Conservation (phyloP, 225 moss, liverwort and hornwort species). For the Neckera pumila region DNA sequence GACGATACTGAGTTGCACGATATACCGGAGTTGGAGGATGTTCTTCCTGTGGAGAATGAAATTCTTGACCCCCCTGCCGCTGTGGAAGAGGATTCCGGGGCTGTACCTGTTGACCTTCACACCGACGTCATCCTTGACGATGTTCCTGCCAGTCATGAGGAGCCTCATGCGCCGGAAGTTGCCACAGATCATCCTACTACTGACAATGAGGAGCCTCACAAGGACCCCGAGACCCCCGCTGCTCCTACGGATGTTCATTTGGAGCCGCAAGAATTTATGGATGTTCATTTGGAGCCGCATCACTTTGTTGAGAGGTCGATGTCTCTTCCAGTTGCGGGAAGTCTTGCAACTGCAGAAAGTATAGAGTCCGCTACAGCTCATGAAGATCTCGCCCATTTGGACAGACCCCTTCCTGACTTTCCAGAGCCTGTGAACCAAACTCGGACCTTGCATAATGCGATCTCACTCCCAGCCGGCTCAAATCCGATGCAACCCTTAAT, state of each 20-base stretch:
- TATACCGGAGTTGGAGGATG: conserved; percentile 38
- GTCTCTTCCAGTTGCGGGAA: conserved; percentile 27
- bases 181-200: neutral
- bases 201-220: neutral
- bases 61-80: neutral
- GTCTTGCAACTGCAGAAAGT: neutral
- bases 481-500: neutral
- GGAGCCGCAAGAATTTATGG: neutral
- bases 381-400: neutral
- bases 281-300: neutral
- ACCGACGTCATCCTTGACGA: neutral
- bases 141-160: neutral
- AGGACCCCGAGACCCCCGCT: neutral
- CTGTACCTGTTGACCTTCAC: neutral
- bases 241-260: neutral
- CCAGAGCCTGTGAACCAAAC: neutral
- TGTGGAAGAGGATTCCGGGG: neutral
- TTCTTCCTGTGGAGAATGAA: neutral
- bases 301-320: conserved; percentile 26
- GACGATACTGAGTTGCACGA: conserved; percentile 17
- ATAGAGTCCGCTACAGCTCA: neutral
- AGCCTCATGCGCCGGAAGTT: neutral
- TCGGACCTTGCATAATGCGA: conserved; percentile 1
- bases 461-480: conserved; percentile 24
- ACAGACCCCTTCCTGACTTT: neutral